Evolutionary conservation across 2,329 filamentous ascomycete species (phyloP).

Genomic region (Fusarium agapanthi): DNA sequence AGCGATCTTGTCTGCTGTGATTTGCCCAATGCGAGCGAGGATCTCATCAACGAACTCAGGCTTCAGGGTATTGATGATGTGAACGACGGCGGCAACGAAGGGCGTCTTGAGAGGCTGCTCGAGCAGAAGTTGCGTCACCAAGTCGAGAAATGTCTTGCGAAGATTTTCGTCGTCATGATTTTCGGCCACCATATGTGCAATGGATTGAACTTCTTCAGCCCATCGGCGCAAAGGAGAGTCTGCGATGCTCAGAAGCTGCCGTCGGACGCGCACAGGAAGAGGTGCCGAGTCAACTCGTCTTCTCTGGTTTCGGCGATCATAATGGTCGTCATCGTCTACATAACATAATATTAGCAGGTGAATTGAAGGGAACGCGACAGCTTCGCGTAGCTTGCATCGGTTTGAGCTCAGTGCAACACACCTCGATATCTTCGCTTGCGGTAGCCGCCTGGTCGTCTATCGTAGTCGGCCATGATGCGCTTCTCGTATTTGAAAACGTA

Average conservation of each 20-base stretch:
- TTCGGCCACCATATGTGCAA: slow-evolving; percentile 80
- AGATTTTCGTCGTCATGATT: slow-evolving; percentile 88
- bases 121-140: slow-evolving; percentile 78
- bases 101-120: slow-evolving; percentile 99
- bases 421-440: slow-evolving; percentile 85
- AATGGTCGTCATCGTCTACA: slow-evolving; percentile 77
- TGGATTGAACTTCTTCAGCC: slow-evolving; percentile 78
- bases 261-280: slow-evolving; percentile 74
- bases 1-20: slow-evolving; percentile 73
- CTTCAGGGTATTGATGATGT: slow-evolving; percentile 81
- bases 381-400: slow-evolving; percentile 1
- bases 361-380: slow-evolving; percentile 15
- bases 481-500: slow-evolving; percentile 15
- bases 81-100: slow-evolving; percentile 84
- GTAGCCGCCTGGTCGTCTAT: slow-evolving; percentile 63
- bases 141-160: slow-evolving; percentile 74
- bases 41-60: slow-evolving; percentile 78
- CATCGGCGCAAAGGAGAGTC: slow-evolving; percentile 82
- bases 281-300: slow-evolving; percentile 77
- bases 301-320: slow-evolving; percentile 77
- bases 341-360: slow-evolving; percentile 27
- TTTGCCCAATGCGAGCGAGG: slow-evolving; percentile 67
- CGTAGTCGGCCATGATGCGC: slow-evolving; percentile 62
- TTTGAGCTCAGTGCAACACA: slow-evolving; percentile 46
- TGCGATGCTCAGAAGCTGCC: slow-evolving; percentile 81